Base-by-base conservation (phyloP, 805 yeast species). In the Myxozyma nipponensis region DNA sequence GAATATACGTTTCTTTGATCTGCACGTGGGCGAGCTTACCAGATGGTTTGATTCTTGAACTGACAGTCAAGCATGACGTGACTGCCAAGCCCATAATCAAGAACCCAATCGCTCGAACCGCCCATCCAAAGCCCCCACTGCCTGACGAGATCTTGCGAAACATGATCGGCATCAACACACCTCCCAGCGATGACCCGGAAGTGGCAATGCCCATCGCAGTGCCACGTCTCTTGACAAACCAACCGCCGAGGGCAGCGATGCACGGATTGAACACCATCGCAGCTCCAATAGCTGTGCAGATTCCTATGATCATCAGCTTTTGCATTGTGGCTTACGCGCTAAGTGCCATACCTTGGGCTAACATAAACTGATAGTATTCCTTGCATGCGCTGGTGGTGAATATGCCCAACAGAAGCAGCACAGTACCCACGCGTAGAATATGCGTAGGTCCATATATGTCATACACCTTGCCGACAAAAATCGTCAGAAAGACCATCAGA, bases 171-270 rank as follows among this genome's bases (percentile, higher is more conserved):
- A 74, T 75, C 18, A 74, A 50, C 47, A 75, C 65, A 10, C 80
- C 78, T 1, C 82, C 82, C 6, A 76, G 58, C 3, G 78, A 71
- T 0, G 81, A 77, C 7, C 82, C 82, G 6, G 73, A 59, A 1
- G 78, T 73, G 0, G 75, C 75, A 4, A 76, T 51, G 2, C 78
- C 76, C 22, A 71, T 66, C 4, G 77, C 79, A 25, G 71, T 60
- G 3, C 73, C 77, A 22, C 81, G 63, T 46, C 66, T 70, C 39
- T 56, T 66, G 34, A 65, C 52, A 58, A 77, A 78, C 67, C 76
- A 77, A 24, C 74, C 77, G 0, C 77, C 65, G 10, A 77, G 63
- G 38, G 76, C 65, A 3, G 78, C 70, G 2, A 73, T 62, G 63
- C 48, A n/a, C 0, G 52, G 44, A 22, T 42, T 35, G 24, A 52